Conservation (phyloP, 768 basidiomycete genomes). For the Hortiboletus campestris region DNA sequence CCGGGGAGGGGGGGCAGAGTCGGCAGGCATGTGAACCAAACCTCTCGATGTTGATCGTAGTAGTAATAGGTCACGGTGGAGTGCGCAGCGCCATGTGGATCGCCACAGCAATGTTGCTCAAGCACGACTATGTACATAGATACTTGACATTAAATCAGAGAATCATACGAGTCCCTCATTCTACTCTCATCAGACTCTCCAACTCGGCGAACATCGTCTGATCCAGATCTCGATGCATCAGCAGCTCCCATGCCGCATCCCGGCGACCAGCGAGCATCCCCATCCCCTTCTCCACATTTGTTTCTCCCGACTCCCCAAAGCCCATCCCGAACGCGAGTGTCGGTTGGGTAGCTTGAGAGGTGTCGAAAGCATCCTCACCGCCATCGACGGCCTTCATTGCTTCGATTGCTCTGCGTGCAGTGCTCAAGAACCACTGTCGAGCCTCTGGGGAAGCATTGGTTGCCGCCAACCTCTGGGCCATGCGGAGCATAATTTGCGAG, state of each 20-base stretch:
- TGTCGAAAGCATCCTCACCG: conserved; percentile 71
- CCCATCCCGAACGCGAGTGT: conserved; percentile 84
- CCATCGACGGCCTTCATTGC: conserved; percentile 78
- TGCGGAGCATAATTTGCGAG: conserved; percentile 64
- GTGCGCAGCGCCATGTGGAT: neutral
- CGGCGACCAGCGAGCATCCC: conserved; percentile 73
- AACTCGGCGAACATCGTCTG: conserved; percentile 72
- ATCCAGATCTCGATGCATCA: conserved; percentile 74
- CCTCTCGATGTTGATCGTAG: conserved; percentile 2
- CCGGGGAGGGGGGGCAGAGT: conserved; percentile 54
- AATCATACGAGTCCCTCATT: conserved; percentile 31
- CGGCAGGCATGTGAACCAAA: conserved; percentile 31
- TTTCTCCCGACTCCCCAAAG: conserved; percentile 71
- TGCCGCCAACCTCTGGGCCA: conserved; percentile 63
- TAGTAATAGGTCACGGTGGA: neutral
- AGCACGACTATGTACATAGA: neutral
- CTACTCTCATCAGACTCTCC: conserved; percentile 75
- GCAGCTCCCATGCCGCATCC: conserved; percentile 67
- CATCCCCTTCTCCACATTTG: conserved; percentile 63
- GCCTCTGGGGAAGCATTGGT: conserved; percentile 45
- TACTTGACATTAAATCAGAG: conserved; percentile 11
- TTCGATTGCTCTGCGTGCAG: conserved; percentile 68
- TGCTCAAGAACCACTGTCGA: conserved; percentile 51
- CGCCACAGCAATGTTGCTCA: conserved; percentile 6
- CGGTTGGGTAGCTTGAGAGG: conserved; percentile 53